phyloP scores from a whole-genome alignment of 805 yeast genomes.

The Teunomyces kruisii region DNA sequence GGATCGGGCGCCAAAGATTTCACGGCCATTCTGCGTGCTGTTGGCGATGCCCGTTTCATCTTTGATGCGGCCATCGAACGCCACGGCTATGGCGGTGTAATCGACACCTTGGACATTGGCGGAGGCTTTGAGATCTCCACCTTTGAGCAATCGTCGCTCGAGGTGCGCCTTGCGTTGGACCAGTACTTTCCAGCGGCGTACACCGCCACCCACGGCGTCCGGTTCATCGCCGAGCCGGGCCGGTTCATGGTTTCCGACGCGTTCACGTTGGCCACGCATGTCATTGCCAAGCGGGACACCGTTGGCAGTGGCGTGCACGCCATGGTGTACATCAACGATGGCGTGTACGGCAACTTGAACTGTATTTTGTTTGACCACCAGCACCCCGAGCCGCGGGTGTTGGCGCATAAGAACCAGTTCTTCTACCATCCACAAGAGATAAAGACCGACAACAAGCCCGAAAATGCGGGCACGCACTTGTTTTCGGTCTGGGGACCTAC shows the following conservation, averaged over 20 bases:
- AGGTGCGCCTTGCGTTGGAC: conserved; percentile 56
- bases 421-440: conserved; percentile 26
- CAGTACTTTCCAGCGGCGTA: conserved; percentile 53
- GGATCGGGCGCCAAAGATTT: conserved; percentile 90
- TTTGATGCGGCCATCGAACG: conserved; percentile 55
- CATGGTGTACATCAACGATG: conserved; percentile 90
- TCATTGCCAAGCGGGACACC: conserved; percentile 75
- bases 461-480: conserved; percentile 26
- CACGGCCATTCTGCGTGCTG: conserved; percentile 64
- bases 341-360: conserved; percentile 93
- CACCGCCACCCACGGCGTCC: conserved; percentile 25
- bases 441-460: conserved; percentile 9
- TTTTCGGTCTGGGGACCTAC: conserved; percentile 98
- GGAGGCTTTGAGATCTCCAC: conserved; percentile 81
- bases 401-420: conserved; percentile 54
- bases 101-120: conserved; percentile 78
- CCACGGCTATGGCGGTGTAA: conserved; percentile 36
- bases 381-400: conserved; percentile 65
- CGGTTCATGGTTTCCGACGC: conserved; percentile 84
- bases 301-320: conserved; percentile 26
- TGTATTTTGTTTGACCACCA: conserved; percentile 94
- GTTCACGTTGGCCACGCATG: conserved; percentile 78
- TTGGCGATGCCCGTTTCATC: conserved; percentile 64
- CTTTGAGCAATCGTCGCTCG: conserved; percentile 58
- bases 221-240: conserved; percentile 90